These are phyloP conservation scores for Pichia sorboxylosa DNA, from an alignment of 1,139 yeast species.

Conservation along the genomic window DNA sequence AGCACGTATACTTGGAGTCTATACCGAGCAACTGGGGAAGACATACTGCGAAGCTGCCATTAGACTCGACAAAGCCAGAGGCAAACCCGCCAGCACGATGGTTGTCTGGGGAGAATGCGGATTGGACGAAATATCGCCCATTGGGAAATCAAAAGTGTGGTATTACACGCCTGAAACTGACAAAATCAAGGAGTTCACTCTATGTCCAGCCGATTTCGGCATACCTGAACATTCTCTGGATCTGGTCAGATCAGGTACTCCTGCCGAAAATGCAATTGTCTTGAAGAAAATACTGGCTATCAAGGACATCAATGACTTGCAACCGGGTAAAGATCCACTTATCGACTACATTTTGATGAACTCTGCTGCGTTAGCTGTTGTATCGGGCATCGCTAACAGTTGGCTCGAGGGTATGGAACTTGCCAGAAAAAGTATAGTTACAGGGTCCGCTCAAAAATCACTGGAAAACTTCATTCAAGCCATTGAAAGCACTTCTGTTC, in stretches of 20 bases:
- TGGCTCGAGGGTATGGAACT: constrained; percentile 71
- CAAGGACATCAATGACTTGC: constrained; percentile 16
- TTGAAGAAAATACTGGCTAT: constrained; percentile 37
- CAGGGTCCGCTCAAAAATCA: constrained; percentile 56
- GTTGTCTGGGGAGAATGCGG: constrained; percentile 90
- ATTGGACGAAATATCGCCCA: constrained; percentile 85
- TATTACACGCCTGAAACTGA: constrained; percentile 40
- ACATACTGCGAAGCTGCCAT: constrained; percentile 77
- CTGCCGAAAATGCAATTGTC: constrained; percentile 64
- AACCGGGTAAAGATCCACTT: constrained; percentile 43
- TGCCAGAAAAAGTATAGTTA: constrained; percentile 56
- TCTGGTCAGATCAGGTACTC: constrained; percentile 74
- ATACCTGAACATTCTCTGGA: constrained; percentile 60
- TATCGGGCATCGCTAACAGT: constrained; percentile 51
- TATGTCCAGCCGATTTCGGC: constrained; percentile 67
- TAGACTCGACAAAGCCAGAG: constrained; percentile 37
- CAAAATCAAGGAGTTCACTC: constrained; percentile 26
- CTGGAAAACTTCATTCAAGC: constrained; percentile 45
- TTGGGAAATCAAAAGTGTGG: constrained; percentile 78
- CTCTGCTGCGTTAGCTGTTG: constrained; percentile 75
- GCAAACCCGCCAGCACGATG: constrained; percentile 43
- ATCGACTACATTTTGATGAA: constrained; percentile 82
- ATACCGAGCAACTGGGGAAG: constrained; percentile 64
- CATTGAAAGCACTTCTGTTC: no score
- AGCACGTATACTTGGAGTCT: constrained; percentile 83